phyloP scores from a whole-genome alignment of 306 rosid species.

The Purshia tridentata region DNA sequence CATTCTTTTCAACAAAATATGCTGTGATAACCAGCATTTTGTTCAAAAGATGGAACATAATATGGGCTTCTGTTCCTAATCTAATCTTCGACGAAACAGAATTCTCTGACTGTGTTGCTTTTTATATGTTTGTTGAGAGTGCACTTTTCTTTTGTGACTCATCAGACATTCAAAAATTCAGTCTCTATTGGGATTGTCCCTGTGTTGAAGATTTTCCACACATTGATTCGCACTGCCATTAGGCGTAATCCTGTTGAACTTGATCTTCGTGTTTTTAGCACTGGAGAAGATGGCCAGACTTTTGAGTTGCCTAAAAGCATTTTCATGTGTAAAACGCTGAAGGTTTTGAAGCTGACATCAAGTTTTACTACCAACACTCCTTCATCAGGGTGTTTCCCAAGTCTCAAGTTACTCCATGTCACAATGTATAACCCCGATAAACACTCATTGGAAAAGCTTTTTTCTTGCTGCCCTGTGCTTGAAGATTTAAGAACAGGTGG shows the following conservation, averaged over 20 bases:
- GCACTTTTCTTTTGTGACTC: not conserved
- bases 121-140: not conserved
- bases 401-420: constrained; percentile 2
- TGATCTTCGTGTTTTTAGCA: not conserved
- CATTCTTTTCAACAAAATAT: not conserved
- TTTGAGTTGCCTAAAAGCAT: not conserved
- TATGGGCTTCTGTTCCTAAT: not conserved
- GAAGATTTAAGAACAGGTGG: not conserved
- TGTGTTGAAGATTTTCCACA: not conserved
- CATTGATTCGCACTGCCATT: not conserved
- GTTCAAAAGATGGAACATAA: not conserved
- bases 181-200: not conserved
- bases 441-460: not conserved
- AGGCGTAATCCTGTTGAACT: not conserved
- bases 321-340: not conserved
- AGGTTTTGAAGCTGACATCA: not conserved
- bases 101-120: not conserved
- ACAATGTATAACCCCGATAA: not conserved
- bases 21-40: not conserved
- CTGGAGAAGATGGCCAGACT: not conserved
- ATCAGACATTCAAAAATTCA: not conserved
- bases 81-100: not conserved
- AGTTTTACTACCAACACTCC: not conserved
- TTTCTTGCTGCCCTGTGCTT: not conserved
- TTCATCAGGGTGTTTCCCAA: not conserved